Evolutionary conservation across 768 basidiomycete species (phyloP).

Genomic region (Leccinum pellstonianum): DNA sequence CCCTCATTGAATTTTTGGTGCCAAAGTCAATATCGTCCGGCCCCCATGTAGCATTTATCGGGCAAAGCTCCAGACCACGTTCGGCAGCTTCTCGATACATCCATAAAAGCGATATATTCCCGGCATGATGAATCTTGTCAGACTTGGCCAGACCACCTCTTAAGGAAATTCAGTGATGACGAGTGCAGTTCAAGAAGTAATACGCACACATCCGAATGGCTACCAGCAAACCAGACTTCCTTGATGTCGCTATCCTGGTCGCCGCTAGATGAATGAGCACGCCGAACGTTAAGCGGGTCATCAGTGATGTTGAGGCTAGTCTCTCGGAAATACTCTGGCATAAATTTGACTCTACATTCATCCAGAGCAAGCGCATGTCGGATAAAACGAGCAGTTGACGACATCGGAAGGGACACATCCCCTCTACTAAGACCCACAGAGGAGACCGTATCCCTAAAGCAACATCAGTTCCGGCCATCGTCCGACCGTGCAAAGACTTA

Average conservation of each 20-base stretch:
- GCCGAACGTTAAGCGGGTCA: not conserved
- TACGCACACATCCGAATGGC: constrained; percentile 26
- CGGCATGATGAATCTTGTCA: not conserved
- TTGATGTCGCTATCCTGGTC: constrained; percentile 32
- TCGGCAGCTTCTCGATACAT: not conserved
- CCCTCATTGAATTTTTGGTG: constrained; percentile 11
- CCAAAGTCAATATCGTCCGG: constrained; percentile 18
- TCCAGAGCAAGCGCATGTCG: not conserved
- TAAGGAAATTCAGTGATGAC: not conserved
- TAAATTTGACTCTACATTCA: not conserved
- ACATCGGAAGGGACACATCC: constrained; percentile 48
- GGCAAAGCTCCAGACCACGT: constrained; percentile 8
- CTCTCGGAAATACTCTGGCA: constrained; percentile 15
- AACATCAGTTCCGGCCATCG: not conserved
- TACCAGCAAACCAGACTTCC: not conserved
- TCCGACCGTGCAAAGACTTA: constrained; percentile 21
- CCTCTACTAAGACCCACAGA: constrained; percentile 53
- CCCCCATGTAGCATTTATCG: constrained; percentile 15
- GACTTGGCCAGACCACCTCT: constrained; percentile 15
- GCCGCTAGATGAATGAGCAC: not conserved
- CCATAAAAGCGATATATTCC: not conserved
- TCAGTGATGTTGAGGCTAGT: constrained; percentile 17
- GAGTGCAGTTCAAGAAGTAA: too few species aligned
- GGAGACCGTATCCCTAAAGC: constrained; percentile 54
- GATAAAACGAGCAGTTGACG: constrained; percentile 39